Evolutionary conservation across 2,329 filamentous ascomycete genomes (phyloP).

Genomic region (Alternaria incomplexa): DNA sequence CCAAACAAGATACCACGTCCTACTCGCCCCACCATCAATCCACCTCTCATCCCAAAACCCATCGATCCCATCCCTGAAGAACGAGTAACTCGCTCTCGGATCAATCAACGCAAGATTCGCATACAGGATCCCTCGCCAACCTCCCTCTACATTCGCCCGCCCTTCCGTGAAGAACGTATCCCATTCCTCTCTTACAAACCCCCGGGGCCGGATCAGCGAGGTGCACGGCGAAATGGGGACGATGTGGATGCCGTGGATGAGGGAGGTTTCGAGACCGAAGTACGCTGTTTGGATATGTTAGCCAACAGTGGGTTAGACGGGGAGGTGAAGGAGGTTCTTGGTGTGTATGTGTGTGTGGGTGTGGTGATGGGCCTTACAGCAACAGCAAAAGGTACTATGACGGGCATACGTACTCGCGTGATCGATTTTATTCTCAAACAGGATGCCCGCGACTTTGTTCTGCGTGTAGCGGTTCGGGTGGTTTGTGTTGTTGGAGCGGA

Average conservation of each 20-base stretch:
- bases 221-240: conserved; percentile 74
- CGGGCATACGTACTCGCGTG: conserved; percentile 78
- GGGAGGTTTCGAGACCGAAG: conserved; percentile 71
- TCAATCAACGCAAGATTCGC: conserved; percentile 82
- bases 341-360: background rate
- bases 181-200: conserved; percentile 74
- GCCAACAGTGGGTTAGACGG: too few species aligned
- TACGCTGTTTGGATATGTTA: conserved; percentile 58
- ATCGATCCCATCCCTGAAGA: conserved; percentile 73
- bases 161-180: conserved; percentile 74
- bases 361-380: background rate
- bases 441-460: conserved; percentile 73
- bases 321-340: too few species aligned
- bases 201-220: conserved; percentile 67
- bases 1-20: conserved; percentile 45
- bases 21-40: conserved; percentile 77
- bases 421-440: conserved; percentile 96
- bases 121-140: conserved; percentile 86
- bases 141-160: conserved; percentile 58
- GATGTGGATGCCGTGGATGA: conserved; percentile 82
- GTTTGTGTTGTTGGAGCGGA: conserved; percentile 70
- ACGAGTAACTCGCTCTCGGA: conserved; percentile 71
- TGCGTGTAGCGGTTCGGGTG: conserved; percentile 78
- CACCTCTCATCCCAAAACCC: conserved; percentile 61
- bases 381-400: conserved; percentile 60